phyloP scores from a whole-genome alignment of 176 grass and related monocot genomes.

The Oropetium thomaeum region DNA sequence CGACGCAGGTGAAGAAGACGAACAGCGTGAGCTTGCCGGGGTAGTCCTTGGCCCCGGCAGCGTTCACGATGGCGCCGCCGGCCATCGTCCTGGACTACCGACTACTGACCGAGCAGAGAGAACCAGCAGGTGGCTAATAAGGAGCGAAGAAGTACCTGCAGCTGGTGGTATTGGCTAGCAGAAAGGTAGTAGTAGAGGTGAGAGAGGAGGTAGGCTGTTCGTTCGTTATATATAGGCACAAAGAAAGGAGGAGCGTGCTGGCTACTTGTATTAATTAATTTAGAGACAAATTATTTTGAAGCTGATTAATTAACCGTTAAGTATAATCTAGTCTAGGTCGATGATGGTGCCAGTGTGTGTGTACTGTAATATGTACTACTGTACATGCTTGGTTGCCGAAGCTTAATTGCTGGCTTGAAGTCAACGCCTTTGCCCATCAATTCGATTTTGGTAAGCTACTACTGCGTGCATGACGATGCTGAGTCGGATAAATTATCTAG shows the following conservation, averaged over 20 bases:
- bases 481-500: slow-evolving; percentile 36
- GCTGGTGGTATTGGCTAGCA: not conserved
- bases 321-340: too few relatives aligned
- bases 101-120: not conserved
- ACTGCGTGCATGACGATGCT: not conserved
- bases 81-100: too few relatives aligned
- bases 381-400: not conserved
- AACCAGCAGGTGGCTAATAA: too few relatives aligned
- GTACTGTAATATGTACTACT: too few relatives aligned
- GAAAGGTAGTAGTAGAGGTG: not conserved
- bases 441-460: not conserved
- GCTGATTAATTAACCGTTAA: too few relatives aligned
- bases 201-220: not conserved
- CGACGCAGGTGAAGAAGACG: slow-evolving; percentile 53
- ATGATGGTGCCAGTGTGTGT: too few relatives aligned
- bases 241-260: not conserved
- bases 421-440: slow-evolving; percentile 6
- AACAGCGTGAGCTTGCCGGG: slow-evolving; percentile 62
- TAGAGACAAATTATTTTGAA: too few relatives aligned
- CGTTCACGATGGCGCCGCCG: slow-evolving; percentile 49
- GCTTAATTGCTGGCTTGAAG: not conserved
- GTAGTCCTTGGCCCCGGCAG: slow-evolving; percentile 48
- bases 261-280: not conserved
- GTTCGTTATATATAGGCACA: not conserved
- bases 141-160: too few relatives aligned